A percentile compares a stretch with the other conserved stretches of the same genome.
These are phyloP conservation scores for Camellia oleifera DNA, from an alignment of 179 eudicot genomes.

Conservation along the genomic window DNA sequence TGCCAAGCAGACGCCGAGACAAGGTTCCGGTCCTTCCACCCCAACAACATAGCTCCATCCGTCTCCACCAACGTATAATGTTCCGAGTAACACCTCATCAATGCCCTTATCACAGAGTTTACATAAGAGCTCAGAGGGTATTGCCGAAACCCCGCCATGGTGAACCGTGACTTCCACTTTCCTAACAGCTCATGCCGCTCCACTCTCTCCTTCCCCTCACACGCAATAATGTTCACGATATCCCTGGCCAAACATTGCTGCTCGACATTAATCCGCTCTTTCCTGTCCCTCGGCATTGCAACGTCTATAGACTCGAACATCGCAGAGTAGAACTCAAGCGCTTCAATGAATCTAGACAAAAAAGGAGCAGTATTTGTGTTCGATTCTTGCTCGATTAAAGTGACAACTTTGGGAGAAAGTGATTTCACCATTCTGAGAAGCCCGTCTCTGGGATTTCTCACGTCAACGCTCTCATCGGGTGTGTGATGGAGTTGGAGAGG, in stretches of 20 bases:
- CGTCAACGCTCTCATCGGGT: slow-evolving; percentile 94
- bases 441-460: slow-evolving; percentile 77
- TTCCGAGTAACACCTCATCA: slow-evolving; percentile 66
- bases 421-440: slow-evolving; percentile 85
- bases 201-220: slow-evolving; percentile 86
- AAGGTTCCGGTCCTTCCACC: slow-evolving; percentile 81
- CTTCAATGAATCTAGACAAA: slow-evolving; percentile 59
- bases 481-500: slow-evolving; percentile 88
- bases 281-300: slow-evolving; percentile 58
- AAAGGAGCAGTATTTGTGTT: slow-evolving; percentile 83
- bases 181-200: slow-evolving; percentile 88
- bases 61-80: slow-evolving; percentile 75
- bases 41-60: slow-evolving; percentile 87
- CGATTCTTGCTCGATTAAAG: slow-evolving; percentile 87
- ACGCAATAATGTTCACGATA: slow-evolving; percentile 75
- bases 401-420: slow-evolving; percentile 69
- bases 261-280: slow-evolving; percentile 78
- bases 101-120: slow-evolving; percentile 62
- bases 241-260: slow-evolving; percentile 89
- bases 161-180: slow-evolving; percentile 84
- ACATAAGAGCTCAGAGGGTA: slow-evolving; percentile 75
- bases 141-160: slow-evolving; percentile 82
- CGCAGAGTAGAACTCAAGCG: slow-evolving; percentile 70
- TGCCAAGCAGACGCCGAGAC: slow-evolving; percentile 94
- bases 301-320: slow-evolving; percentile 93